Conservation (phyloP, 208 protist genomes). For the Angomonas ambiguus region DNA sequence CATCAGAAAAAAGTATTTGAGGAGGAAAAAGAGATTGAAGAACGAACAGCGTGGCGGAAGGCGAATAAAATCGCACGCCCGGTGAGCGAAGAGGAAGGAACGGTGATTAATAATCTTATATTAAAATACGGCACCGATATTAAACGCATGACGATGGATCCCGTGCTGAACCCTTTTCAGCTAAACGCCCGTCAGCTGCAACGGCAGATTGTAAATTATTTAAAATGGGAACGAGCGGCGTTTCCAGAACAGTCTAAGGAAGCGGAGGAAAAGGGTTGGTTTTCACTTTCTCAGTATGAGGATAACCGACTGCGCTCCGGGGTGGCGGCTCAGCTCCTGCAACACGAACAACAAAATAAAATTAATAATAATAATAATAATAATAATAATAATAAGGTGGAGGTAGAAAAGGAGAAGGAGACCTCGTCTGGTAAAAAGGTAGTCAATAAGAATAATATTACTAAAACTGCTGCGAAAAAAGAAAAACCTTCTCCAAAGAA, state of each 20-base stretch:
- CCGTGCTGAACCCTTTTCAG: slow-evolving; percentile 80
- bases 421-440: too few species aligned
- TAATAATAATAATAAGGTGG: neutral
- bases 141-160: slow-evolving; percentile 79
- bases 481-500: too few species aligned
- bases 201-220: slow-evolving; percentile 78
- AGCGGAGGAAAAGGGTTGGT: slow-evolving; percentile 68
- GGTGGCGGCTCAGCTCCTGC: slow-evolving; percentile 11
- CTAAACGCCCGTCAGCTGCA: slow-evolving; percentile 84
- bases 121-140: slow-evolving; percentile 64
- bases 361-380: slow-evolving; percentile 7
- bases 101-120: slow-evolving; percentile 67
- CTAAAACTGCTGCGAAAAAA: slow-evolving; percentile 9
- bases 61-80: slow-evolving; percentile 45
- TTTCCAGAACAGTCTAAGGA: slow-evolving; percentile 68
- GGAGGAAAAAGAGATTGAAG: slow-evolving; percentile 40
- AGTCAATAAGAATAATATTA: slow-evolving; percentile 19
- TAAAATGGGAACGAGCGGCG: slow-evolving; percentile 70
- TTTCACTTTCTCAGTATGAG: slow-evolving; percentile 58
- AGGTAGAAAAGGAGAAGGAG: slow-evolving; percentile 9
- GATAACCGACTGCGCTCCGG: slow-evolving; percentile 48
- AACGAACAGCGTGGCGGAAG: slow-evolving; percentile 24
- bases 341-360: slow-evolving; percentile 10
- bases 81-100: slow-evolving; percentile 73
- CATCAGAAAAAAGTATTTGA: slow-evolving; percentile 33